These are phyloP conservation scores for Ogataea henricii DNA, from an alignment of 805 yeast species.

Conservation along the genomic window DNA sequence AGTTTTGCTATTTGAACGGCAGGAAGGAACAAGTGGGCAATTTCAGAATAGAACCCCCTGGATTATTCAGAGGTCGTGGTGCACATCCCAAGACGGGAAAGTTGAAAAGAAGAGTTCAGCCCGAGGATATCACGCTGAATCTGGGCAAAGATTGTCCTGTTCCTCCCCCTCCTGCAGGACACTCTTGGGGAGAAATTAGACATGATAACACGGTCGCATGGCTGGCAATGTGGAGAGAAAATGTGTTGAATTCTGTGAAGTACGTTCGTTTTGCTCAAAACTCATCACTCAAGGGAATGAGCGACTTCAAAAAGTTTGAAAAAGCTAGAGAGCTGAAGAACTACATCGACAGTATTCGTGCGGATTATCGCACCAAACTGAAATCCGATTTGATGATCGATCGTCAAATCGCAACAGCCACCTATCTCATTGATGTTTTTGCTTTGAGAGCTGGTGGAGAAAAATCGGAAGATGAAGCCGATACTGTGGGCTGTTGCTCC, in stretches of 20 bases:
- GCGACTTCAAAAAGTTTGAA: slow-evolving; percentile 90
- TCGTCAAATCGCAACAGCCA: slow-evolving; percentile 92
- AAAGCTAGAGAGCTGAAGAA: slow-evolving; percentile 83
- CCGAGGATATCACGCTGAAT: slow-evolving; percentile 88
- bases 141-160: slow-evolving; percentile 69
- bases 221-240: slow-evolving; percentile 98
- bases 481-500: slow-evolving; percentile 97
- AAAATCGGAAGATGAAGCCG: slow-evolving; percentile 96
- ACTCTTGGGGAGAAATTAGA: slow-evolving; percentile 83
- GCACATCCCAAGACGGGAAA: slow-evolving; percentile 96
- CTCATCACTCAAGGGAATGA: slow-evolving; percentile 87
- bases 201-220: slow-evolving; percentile 92
- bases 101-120: slow-evolving; percentile 78
- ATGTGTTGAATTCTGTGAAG: slow-evolving; percentile 78
- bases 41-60: slow-evolving; percentile 95
- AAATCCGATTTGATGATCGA: slow-evolving; percentile 78
- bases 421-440: slow-evolving; percentile 86
- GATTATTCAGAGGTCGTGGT: slow-evolving; percentile 93
- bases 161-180: slow-evolving; percentile 87
- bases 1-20: slow-evolving; percentile 80
- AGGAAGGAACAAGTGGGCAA: slow-evolving; percentile 91
- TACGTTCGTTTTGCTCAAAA: slow-evolving; percentile 91
- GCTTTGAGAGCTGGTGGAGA: slow-evolving; percentile 99
- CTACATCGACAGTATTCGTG: slow-evolving; percentile 71
- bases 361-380: slow-evolving; percentile 69